phyloP scores from a whole-genome alignment of 352 stramenopile species.

The Phytophthora pini region DNA sequence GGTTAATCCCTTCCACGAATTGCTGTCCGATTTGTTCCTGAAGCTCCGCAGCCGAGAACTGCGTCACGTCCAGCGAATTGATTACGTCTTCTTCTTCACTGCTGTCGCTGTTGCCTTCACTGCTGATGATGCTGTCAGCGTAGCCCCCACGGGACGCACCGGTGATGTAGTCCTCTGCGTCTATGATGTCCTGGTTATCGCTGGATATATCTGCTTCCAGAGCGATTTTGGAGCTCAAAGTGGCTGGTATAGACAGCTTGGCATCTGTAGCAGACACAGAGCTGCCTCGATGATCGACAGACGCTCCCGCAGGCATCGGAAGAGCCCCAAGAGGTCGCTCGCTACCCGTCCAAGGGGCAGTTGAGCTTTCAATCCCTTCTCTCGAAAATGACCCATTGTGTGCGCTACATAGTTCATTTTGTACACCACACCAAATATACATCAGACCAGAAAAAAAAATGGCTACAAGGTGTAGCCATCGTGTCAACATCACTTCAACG shows the following conservation, averaged over 20 bases:
- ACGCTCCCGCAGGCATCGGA: slow-evolving; percentile 32
- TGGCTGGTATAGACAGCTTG: background rate
- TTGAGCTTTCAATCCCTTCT: slow-evolving; percentile 11
- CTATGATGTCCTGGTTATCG: slow-evolving; percentile 26
- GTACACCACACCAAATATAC: too few species aligned
- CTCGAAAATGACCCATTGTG: slow-evolving; percentile 7
- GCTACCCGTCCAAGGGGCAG: slow-evolving; percentile 11
- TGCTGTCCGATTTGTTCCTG: slow-evolving; percentile 41
- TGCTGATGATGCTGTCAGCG: slow-evolving; percentile 36
- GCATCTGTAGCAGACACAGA: background rate
- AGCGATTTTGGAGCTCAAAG: slow-evolving; percentile 1
- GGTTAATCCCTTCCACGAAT: slow-evolving; percentile 51
- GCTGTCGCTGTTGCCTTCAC: slow-evolving; percentile 36
- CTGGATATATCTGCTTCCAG: slow-evolving; percentile 9
- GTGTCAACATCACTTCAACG: too few species aligned
- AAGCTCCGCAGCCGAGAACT: slow-evolving; percentile 35
- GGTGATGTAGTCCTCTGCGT: slow-evolving; percentile 34
- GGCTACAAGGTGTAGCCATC: too few species aligned
- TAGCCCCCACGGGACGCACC: slow-evolving; percentile 32
- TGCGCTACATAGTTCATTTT: background rate
- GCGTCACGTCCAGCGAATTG: slow-evolving; percentile 30
- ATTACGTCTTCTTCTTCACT: slow-evolving; percentile 8
- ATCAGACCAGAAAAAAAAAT: too few species aligned
- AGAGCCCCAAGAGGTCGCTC: slow-evolving; percentile 24
- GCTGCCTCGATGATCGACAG: slow-evolving; percentile 15